Evolutionary conservation across 257 asterid genomes (phyloP).

Genomic region (Solanum rostratum): DNA sequence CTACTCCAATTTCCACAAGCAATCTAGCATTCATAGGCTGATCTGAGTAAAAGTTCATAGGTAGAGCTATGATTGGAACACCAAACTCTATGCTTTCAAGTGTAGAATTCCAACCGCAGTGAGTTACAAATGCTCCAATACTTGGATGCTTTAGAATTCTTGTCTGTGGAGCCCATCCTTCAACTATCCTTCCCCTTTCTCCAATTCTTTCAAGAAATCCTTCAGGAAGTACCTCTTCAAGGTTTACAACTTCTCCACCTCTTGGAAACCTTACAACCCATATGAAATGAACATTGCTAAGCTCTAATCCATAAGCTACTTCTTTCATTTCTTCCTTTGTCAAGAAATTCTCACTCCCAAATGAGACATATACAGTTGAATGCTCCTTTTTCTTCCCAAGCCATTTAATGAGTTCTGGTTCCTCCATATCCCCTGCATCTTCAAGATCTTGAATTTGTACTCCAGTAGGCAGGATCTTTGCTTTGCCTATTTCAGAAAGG

Average conservation of each 20-base stretch:
- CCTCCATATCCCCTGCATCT: not conserved
- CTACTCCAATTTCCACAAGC: not conserved
- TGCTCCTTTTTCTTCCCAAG: slow-evolving; percentile 4
- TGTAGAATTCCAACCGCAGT: not conserved
- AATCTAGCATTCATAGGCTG: not conserved
- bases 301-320: slow-evolving; percentile 38
- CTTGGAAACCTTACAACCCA: slow-evolving; percentile 20
- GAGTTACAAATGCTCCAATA: not conserved
- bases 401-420: slow-evolving; percentile 28
- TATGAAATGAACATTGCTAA: slow-evolving; percentile 15
- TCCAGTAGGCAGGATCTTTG: not conserved
- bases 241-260: slow-evolving; percentile 9
- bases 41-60: not conserved
- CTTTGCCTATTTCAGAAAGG: not conserved
- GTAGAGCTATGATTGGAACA: not conserved
- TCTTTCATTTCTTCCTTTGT: slow-evolving; percentile 35
- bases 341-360: slow-evolving; percentile 27
- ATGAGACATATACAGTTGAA: slow-evolving; percentile 20
- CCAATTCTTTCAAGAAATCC: slow-evolving; percentile 13
- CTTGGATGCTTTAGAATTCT: not conserved
- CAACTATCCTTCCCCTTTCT: not conserved
- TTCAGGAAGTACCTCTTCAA: slow-evolving; percentile 6
- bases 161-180: not conserved
- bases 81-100: not conserved
- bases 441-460: not conserved